phyloP scores from a whole-genome alignment of 164 flowering plant species.

The Saururus chinensis region DNA sequence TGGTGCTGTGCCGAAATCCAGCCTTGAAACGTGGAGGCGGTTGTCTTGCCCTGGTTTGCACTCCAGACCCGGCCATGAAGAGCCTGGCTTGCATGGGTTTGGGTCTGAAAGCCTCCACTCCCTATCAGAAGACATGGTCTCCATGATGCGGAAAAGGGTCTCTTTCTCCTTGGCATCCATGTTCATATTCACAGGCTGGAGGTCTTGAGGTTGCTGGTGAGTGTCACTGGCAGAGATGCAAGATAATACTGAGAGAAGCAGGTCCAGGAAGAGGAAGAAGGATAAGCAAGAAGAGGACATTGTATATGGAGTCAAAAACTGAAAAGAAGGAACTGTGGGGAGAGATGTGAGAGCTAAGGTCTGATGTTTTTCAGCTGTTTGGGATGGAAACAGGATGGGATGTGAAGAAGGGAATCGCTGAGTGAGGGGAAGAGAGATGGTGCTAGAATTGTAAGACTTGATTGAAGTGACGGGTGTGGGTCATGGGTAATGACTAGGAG shows the following conservation, averaged over 20 bases:
- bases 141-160: constrained; percentile 74
- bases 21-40: constrained; percentile 57
- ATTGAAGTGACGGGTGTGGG: constrained; percentile 33
- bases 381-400: too few species aligned
- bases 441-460: constrained; percentile 19
- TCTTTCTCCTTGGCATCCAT: constrained; percentile 50
- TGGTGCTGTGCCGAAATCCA: constrained; percentile 62
- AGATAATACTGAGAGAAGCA: too few species aligned
- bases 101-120: constrained; percentile 60
- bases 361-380: background rate
- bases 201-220: constrained; percentile 4
- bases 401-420: constrained; percentile 9
- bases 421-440: constrained; percentile 1
- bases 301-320: constrained; percentile 11
- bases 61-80: constrained; percentile 69
- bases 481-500: constrained; percentile 25
- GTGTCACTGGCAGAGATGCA: too few species aligned
- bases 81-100: constrained; percentile 53
- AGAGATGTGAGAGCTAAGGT: constrained; percentile 10
- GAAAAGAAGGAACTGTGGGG: constrained; percentile 6
- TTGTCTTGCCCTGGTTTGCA: constrained; percentile 48
- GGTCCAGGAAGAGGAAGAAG: constrained; percentile 5
- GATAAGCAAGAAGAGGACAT: constrained; percentile 7
- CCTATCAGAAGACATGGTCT: constrained; percentile 59
- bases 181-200: constrained; percentile 8